These are phyloP conservation scores for Zygoascus biomembranicola DNA, from an alignment of 805 yeast genomes.

Conservation along the genomic window DNA sequence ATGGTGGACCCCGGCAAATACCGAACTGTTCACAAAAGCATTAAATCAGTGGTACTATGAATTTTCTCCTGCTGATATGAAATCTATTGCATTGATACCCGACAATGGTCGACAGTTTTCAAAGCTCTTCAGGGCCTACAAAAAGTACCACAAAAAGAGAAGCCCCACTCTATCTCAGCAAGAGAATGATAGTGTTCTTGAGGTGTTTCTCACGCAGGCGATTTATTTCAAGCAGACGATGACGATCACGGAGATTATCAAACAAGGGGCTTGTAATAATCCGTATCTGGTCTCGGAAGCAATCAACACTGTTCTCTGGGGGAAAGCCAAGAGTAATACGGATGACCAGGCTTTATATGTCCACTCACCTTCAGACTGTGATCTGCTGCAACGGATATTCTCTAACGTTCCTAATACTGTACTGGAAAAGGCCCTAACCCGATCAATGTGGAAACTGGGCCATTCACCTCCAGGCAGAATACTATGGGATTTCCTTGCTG, in stretches of 20 bases:
- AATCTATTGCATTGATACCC: constrained; percentile 1
- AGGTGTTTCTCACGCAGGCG: constrained; percentile 5
- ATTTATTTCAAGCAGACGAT: constrained; percentile 5
- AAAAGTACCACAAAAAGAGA: not conserved
- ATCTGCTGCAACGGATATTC: constrained; percentile 5
- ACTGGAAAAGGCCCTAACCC: not conserved
- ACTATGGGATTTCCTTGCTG: constrained; percentile 23
- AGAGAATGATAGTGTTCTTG: not conserved
- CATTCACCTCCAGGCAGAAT: constrained; percentile 15
- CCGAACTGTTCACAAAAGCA: not conserved
- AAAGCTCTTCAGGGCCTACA: not conserved
- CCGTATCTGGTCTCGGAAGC: constrained; percentile 17
- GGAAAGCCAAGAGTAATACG: constrained; percentile 11
- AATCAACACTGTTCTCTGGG: constrained; percentile 21
- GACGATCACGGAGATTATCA: constrained; percentile 9
- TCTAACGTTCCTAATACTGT: not conserved
- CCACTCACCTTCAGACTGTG: constrained; percentile 7
- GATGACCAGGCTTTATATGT: not conserved
- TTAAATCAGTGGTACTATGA: not conserved
- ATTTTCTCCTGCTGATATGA: not conserved
- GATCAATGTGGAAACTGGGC: not conserved
- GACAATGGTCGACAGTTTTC: not conserved
- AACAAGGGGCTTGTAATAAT: constrained; percentile 6
- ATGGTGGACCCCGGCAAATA: not conserved
- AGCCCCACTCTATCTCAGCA: not conserved